Conservation (phyloP, 148 eudicot genomes). For the Limonium bicolor region DNA sequence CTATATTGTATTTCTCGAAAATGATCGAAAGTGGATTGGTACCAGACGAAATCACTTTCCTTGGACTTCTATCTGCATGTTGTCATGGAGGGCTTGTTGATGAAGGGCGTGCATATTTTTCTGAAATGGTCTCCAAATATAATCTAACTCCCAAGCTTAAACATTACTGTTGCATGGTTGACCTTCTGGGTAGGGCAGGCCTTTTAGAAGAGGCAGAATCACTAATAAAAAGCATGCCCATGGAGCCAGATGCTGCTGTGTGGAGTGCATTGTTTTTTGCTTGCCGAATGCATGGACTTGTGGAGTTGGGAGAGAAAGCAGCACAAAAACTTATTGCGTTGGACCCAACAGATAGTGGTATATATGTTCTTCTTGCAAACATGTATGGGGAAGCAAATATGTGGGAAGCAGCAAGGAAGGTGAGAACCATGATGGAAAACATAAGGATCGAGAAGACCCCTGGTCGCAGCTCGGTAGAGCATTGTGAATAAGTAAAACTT, state of each 20-base stretch:
- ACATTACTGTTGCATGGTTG: slow-evolving; percentile 57
- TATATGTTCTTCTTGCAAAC: slow-evolving; percentile 39
- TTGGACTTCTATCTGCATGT: slow-evolving; percentile 39
- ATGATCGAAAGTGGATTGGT: slow-evolving; percentile 35
- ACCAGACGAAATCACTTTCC: slow-evolving; percentile 44
- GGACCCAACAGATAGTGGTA: slow-evolving; percentile 51
- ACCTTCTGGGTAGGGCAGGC: slow-evolving; percentile 54
- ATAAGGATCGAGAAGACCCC: slow-evolving; percentile 47
- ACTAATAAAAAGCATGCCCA: slow-evolving; percentile 40
- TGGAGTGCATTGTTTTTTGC: slow-evolving; percentile 51
- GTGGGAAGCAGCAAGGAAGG: slow-evolving; percentile 45
- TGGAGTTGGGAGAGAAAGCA: slow-evolving; percentile 48
- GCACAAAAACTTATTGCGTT: slow-evolving; percentile 41
- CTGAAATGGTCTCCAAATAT: slow-evolving; percentile 30
- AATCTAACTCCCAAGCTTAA: slow-evolving; percentile 32
- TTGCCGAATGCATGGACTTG: slow-evolving; percentile 36
- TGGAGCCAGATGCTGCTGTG: slow-evolving; percentile 41
- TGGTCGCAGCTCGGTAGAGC: slow-evolving; percentile 50
- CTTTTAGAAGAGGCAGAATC: slow-evolving; percentile 42
- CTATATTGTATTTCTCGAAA: slow-evolving; percentile 21
- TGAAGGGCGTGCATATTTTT: slow-evolving; percentile 36
- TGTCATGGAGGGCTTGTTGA: slow-evolving; percentile 59
- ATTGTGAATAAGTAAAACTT: no score
- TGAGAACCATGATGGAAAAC: slow-evolving; percentile 34
- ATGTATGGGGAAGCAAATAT: slow-evolving; percentile 45